Base-by-base conservation (phyloP, 2,329 filamentous ascomycete species). In the Aspergillus viridinutans region DNA sequence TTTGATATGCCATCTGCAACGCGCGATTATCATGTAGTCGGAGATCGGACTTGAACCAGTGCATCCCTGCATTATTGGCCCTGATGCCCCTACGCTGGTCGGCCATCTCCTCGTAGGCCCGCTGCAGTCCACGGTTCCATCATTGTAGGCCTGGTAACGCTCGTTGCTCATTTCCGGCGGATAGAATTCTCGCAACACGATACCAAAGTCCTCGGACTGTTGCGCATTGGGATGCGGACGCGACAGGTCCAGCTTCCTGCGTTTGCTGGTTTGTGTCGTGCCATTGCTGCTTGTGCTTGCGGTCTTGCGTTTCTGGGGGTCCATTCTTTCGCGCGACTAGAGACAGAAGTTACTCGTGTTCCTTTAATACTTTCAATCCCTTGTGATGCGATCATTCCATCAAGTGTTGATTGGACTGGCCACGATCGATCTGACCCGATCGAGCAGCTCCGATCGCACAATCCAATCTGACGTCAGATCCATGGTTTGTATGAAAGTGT, bases 41-140 rank as follows among this genome's bases (percentile, higher is more conserved):
- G 52, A 96, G 74, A 70, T 96, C 92, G 67, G 84, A 85, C 74
- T 94, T 95, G 78, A 93, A 96, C 92, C 92, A 96, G 74, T 96
- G 90, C 0, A 96, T 83, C 0, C 96, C 87, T 0, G 86, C 84
- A 26, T 83, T 77, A 29, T 83, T 83, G 0, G 81, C 76, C 1
- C 75, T 60, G 12, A 89, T 80, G 1, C 76, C 72, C 28, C 79
- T 76, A 8, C 89, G 81, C 38, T 74, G 70, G 0, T 74, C 65
- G 2, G 79, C 74, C 0, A 90, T 94, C 1, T 86, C 82, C 25
- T 79, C 70, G 4, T 92, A 78, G 0, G 86, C 85, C 0, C 77
- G 71, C 5, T 85, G 71, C 2, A 96, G 80, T 0, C 82, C 3
- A 95, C 77, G 50, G 84, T 80, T 53, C 87, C 81, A n/a, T 81